Evolutionary conservation across 176 grass and related monocot species (phyloP).

Genomic region (Ensete glaucum): DNA sequence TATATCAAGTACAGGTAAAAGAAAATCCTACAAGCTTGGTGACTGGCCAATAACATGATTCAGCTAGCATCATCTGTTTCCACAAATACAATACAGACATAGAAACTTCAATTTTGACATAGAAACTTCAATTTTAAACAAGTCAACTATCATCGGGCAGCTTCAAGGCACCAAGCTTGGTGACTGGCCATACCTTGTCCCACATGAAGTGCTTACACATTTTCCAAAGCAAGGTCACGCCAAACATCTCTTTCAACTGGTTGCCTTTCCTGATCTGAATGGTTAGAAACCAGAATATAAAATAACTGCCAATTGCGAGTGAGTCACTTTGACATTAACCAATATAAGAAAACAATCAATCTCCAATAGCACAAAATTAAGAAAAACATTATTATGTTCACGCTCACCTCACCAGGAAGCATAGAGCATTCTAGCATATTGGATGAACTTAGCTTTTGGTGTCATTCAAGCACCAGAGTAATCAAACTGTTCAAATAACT

Average conservation of each 20-base stretch:
- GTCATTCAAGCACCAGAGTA: background rate
- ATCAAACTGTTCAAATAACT: background rate
- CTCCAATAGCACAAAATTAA: background rate
- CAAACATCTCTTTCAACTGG: slow-evolving; percentile 64
- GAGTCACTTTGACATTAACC: too few relatives aligned
- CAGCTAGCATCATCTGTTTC: too few relatives aligned
- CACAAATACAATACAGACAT: too few relatives aligned
- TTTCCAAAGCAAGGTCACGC: slow-evolving; percentile 73
- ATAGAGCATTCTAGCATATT: background rate
- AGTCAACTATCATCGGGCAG: too few relatives aligned
- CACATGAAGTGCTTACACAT: slow-evolving; percentile 39
- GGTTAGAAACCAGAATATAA: background rate
- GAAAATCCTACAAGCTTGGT: too few relatives aligned
- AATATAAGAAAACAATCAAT: background rate
- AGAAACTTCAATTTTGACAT: too few relatives aligned
- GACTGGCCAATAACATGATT: too few relatives aligned
- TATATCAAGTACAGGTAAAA: too few relatives aligned
- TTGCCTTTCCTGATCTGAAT: slow-evolving; percentile 68
- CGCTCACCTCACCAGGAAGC: background rate
- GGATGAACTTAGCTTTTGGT: background rate
- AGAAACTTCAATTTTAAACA: too few relatives aligned
- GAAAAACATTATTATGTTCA: background rate
- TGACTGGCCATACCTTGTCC: slow-evolving; percentile 26
- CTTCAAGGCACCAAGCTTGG: background rate
- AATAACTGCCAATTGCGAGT: too few relatives aligned